These are phyloP conservation scores for Calvatia gigantea DNA, from an alignment of 768 basidiomycete species.

Conservation along the genomic window DNA sequence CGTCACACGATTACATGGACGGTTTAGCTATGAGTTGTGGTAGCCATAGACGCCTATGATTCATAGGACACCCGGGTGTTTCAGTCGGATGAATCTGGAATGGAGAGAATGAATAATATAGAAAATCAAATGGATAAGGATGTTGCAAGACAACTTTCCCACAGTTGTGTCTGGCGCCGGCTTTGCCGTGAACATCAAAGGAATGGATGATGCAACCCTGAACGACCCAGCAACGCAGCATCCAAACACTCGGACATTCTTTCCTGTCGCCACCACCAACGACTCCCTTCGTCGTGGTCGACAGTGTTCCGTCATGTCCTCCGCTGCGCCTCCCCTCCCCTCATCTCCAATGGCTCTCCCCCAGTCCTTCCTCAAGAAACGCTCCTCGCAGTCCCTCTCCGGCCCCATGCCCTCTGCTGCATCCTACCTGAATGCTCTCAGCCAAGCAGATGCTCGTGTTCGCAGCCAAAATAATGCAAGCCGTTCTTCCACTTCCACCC, in stretches of 20 bases:
- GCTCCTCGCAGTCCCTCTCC: constrained; percentile 28
- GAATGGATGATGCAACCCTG: constrained; percentile 2
- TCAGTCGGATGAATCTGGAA: background rate
- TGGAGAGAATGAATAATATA: background rate
- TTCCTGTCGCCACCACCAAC: background rate
- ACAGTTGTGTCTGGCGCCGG: too few relatives aligned
- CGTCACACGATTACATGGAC: constrained; percentile 65
- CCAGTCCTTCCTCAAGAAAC: constrained; percentile 64
- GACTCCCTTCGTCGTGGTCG: too few relatives aligned
- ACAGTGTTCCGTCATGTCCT: background rate
- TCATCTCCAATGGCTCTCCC: constrained; percentile 66
- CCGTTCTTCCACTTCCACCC: constrained; percentile 56
- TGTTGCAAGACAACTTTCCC: too few relatives aligned
- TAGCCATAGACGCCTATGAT: constrained; percentile 32
- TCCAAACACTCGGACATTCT: background rate
- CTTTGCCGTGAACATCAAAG: too few relatives aligned
- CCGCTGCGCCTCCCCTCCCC: constrained; percentile 18
- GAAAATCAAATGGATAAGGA: too few relatives aligned
- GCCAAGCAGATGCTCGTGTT: constrained; percentile 61
- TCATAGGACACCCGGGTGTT: constrained; percentile 1
- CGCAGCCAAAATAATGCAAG: constrained; percentile 31
- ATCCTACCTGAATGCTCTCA: constrained; percentile 40
- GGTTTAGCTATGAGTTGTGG: constrained; percentile 62
- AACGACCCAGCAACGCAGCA: background rate
- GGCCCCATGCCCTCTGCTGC: constrained; percentile 34